Evolutionary conservation across 2,329 filamentous ascomycete genomes (phyloP).

Genomic region (Ophiostoma sp.): DNA sequence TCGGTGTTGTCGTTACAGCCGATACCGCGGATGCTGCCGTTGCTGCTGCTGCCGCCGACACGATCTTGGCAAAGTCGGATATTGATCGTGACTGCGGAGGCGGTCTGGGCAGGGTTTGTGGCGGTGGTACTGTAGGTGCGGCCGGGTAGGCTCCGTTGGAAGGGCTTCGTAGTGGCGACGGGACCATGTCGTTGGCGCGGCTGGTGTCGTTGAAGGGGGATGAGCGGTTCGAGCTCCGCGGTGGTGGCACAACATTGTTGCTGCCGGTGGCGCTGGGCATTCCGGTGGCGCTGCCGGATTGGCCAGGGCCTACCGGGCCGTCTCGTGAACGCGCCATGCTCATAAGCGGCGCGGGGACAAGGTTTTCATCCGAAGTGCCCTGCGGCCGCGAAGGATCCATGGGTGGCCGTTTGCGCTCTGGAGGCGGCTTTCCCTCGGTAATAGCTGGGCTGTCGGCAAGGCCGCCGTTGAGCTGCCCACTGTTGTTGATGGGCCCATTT

Average conservation of each 20-base stretch:
- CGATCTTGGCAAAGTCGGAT: not conserved
- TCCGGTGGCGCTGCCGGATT: not conserved
- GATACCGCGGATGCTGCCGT: not conserved
- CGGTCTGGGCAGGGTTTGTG: not conserved
- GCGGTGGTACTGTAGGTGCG: not conserved
- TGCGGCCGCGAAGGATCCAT: conserved; percentile 56
- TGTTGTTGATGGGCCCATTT: conserved; percentile 35
- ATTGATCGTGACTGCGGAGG: conserved; percentile 14
- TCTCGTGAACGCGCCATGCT: conserved; percentile 42
- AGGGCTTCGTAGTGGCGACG: conserved; percentile 24
- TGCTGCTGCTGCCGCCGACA: not conserved
- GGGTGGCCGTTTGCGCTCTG: conserved; percentile 60
- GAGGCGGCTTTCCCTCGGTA: conserved; percentile 45
- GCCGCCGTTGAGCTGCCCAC: conserved; percentile 28
- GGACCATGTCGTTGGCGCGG: conserved; percentile 16
- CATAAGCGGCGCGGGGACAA: conserved; percentile 55
- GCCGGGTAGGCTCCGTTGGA: conserved; percentile 16
- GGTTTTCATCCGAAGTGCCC: conserved; percentile 43
- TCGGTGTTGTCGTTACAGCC: not conserved
- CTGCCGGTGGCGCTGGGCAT: conserved; percentile 24
- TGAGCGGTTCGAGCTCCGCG: conserved; percentile 36
- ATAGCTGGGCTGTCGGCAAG: conserved; percentile 26
- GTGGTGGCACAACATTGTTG: conserved; percentile 37
- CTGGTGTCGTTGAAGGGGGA: conserved; percentile 15
- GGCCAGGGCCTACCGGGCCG: no score